These are phyloP conservation scores for Zalaria sp. DNA, from an alignment of 2,329 filamentous ascomycete species.

Conservation along the genomic window DNA sequence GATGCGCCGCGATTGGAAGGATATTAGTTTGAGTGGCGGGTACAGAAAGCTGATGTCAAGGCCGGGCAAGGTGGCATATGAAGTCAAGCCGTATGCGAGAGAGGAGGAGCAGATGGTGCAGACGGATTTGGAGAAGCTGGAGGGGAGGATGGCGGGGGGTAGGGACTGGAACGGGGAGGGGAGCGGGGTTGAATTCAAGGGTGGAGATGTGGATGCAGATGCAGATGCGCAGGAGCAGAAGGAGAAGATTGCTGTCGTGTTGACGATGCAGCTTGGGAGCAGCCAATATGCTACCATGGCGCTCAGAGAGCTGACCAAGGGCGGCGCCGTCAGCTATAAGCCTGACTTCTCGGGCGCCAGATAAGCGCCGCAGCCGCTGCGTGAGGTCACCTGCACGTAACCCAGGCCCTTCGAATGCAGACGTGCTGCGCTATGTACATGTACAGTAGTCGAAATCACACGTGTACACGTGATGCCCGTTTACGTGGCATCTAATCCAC, in stretches of 20 bases:
- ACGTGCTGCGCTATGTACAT: no score
- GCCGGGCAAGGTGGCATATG: constrained; percentile 49
- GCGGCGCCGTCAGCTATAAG: constrained; percentile 47
- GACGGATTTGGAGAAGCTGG: constrained; percentile 65
- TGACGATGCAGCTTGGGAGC: constrained; percentile 63
- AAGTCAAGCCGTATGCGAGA: constrained; percentile 55
- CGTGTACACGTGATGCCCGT: no score
- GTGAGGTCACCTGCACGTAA: no score
- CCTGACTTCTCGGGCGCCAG: constrained; percentile 37
- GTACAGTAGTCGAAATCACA: no score
- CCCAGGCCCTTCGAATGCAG: no score
- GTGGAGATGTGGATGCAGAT: constrained; percentile 9
- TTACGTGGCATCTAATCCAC: no score
- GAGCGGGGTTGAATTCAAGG: constrained; percentile 1
- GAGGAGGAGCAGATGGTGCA: constrained; percentile 74
- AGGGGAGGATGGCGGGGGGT: constrained; percentile 15
- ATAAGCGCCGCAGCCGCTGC: background rate
- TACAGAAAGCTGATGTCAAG: constrained; percentile 75
- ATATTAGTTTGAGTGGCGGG: constrained; percentile 75
- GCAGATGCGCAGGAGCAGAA: constrained; percentile 6
- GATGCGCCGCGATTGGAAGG: constrained; percentile 76
- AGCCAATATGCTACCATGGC: constrained; percentile 81
- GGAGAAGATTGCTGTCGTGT: constrained; percentile 48
- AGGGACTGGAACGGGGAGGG: constrained; percentile 13
- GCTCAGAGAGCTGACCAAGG: constrained; percentile 62